A percentile compares a stretch with the other conserved stretches of the same genome.
These are phyloP conservation scores for Ceratocystis colombiana DNA, from an alignment of 2,329 filamentous ascomycete species.

Conservation along the genomic window DNA sequence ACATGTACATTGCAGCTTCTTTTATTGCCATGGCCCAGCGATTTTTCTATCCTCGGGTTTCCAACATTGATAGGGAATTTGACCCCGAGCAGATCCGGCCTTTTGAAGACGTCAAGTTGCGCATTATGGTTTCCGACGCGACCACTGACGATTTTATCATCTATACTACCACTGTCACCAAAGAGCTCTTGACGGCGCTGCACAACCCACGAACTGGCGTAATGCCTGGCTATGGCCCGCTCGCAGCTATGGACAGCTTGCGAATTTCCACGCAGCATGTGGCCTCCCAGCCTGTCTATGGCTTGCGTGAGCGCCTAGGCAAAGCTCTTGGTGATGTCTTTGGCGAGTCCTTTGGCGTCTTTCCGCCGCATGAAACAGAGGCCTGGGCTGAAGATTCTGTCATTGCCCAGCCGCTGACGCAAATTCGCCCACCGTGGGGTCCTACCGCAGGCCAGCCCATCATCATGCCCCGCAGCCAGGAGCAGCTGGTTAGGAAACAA, in stretches of 20 bases:
- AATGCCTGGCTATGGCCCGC: constrained; percentile 22
- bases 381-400: constrained; percentile 16
- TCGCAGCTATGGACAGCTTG: constrained; percentile 32
- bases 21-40: constrained; percentile 50
- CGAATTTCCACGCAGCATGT: constrained; percentile 16
- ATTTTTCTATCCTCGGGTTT: constrained; percentile 38
- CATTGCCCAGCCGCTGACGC: not conserved
- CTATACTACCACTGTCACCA: constrained; percentile 43
- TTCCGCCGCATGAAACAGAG: constrained; percentile 27
- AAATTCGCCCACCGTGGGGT: constrained; percentile 11
- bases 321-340: constrained; percentile 45
- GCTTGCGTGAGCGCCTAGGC: constrained; percentile 46
- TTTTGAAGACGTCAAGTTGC: constrained; percentile 42
- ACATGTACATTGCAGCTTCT: constrained; percentile 43
- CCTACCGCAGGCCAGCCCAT: not conserved
- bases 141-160: constrained; percentile 43
- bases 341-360: constrained; percentile 39
- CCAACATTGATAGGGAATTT: constrained; percentile 26
- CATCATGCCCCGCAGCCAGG: constrained; percentile 4
- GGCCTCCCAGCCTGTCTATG: constrained; percentile 27
- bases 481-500: constrained; percentile 9
- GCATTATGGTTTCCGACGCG: constrained; percentile 43
- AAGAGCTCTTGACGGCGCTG: constrained; percentile 42
- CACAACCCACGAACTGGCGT: constrained; percentile 34
- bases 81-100: constrained; percentile 28